Evolutionary conservation across 495 filamentous ascomycete genomes (phyloP), one percentile per base, ranked within the genome.

Genomic region (Rostrohypoxylon terebratum): DNA sequence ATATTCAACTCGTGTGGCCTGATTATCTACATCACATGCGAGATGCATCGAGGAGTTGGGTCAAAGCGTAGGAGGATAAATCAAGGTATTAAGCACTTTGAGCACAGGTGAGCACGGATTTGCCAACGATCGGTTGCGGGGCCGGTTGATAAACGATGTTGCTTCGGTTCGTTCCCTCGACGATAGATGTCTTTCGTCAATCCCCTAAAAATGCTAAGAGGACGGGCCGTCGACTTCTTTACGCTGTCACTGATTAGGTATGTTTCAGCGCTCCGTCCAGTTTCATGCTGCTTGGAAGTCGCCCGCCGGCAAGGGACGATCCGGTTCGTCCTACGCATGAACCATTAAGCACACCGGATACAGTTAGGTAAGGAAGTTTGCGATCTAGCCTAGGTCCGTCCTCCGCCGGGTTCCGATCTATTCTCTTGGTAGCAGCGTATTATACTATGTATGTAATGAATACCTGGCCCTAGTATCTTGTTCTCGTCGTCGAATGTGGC

Each of bases 321-420:
- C 75, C 70, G 74, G 18, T 76, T 76, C 21, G 84, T 82, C 59
- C 59, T 86, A 79, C 58, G 69, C 74, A 55, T 75, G 76, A 55
- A 73, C 74, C 73, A 74, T 75, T 53, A 81, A 79, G 45, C 84
- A 83, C 55, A 42, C 33, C 45, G 20, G 47, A 82, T 81, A 89
- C 87, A 90, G 16, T n/a, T 51, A 82, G 71, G 63, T 87, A 84
- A 28, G 28, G 28, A 28, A 28, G 6, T 42, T 18, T 90, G 75
- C 14, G 91, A 81, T 58, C 83, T 85, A 66, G 85, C 81, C 21
- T 20, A 60, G 85, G 90, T 81, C 85, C 85, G 14, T 82, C 83
- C 77, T 85, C 90, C 3, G 4, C 90, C 87, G 9, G 89, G 77
- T 68, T 90, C 88, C 50, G 83, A 67, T 25, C 84, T 83, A 40